Base-by-base conservation (phyloP, 2,329 filamentous ascomycete genomes). In the Monilinia laxa region DNA sequence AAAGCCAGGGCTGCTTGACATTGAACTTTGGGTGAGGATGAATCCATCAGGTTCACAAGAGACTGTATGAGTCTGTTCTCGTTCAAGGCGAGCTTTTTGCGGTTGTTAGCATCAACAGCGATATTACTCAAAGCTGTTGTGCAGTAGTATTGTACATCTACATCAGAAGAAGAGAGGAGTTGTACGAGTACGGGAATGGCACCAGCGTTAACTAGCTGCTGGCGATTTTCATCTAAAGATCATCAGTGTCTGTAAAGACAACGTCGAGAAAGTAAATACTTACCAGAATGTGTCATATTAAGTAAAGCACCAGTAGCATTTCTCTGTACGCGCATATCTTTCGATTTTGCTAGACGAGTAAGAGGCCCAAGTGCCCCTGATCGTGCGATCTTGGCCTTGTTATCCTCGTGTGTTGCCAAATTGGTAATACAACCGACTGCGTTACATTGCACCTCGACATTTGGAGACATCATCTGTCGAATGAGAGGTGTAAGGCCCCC, bases 281-380 rank as follows among this genome's bases (percentile, higher is more conserved):
- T 86, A 96, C 93, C 93, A 71, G 93, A 98, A 81, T 99, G 95
- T 74, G 95, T 99, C 95, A 99, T 99, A 79, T 99, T 99, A 71
- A 99, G 85, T 67, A 99, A 82, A 56, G 95, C 95, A 64, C 95
- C 95, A 0, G 95, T 99, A 67, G 95, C 95, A 79, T 99, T 99
- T 71, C 95, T 87, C 81, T 99, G 95, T 58, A 99, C 95, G 66
- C 95, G 88, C 95, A 98, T 98, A 75, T 99, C 95, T 79, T 96
- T 94, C 28, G 95, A 98, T 80, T 97, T 98, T 69, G 95, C 95
- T 67, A 99, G 82, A 70, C 91, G 87, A 56, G 95, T 99, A 73
- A 99, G 82, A 11, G 95, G 95, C 10, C 90, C 92, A 66, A 99
- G 84, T 65, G 95, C 95, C 67, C 95, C 95, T 4, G 95, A 99